Evolutionary conservation across 768 basidiomycete species (phyloP).

Genomic region (Amanita polypyramis): DNA sequence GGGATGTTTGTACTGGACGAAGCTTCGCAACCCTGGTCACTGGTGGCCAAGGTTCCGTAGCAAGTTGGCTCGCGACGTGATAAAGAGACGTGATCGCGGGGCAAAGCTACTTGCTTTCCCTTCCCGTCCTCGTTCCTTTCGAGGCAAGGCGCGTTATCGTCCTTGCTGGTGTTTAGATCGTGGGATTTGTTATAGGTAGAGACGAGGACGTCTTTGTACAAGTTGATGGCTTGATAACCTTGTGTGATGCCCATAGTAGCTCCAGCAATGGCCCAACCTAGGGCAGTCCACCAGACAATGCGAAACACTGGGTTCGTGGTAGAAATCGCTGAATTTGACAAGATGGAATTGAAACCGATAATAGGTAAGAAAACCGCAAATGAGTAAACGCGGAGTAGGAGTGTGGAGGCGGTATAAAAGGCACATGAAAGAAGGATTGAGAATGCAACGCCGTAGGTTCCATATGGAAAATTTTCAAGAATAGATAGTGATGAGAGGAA

Average conservation of each 20-base stretch:
- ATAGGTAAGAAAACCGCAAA: slow-evolving; percentile 35
- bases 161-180: background rate
- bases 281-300: slow-evolving; percentile 67
- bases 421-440: slow-evolving; percentile 28
- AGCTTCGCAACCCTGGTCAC: background rate
- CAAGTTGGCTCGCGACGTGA: background rate
- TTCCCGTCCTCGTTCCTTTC: background rate
- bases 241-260: slow-evolving; percentile 55
- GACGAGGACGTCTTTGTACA: slow-evolving; percentile 65
- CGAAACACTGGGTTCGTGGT: slow-evolving; percentile 47
- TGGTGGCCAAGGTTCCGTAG: background rate
- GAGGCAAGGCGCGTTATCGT: background rate
- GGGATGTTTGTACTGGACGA: background rate
- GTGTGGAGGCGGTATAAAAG: slow-evolving; percentile 40
- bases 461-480: slow-evolving; percentile 15
- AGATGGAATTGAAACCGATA: slow-evolving; percentile 17
- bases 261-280: slow-evolving; percentile 69
- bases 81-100: background rate
- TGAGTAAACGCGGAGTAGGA: slow-evolving; percentile 42
- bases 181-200: background rate
- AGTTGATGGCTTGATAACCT: slow-evolving; percentile 55
- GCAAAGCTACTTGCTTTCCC: slow-evolving; percentile 3
- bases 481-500: slow-evolving; percentile 19
- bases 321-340: slow-evolving; percentile 48
- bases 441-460: slow-evolving; percentile 7